These are phyloP conservation scores for Gynochthodes officinalis DNA, from an alignment of 257 asterid genomes.

Conservation along the genomic window DNA sequence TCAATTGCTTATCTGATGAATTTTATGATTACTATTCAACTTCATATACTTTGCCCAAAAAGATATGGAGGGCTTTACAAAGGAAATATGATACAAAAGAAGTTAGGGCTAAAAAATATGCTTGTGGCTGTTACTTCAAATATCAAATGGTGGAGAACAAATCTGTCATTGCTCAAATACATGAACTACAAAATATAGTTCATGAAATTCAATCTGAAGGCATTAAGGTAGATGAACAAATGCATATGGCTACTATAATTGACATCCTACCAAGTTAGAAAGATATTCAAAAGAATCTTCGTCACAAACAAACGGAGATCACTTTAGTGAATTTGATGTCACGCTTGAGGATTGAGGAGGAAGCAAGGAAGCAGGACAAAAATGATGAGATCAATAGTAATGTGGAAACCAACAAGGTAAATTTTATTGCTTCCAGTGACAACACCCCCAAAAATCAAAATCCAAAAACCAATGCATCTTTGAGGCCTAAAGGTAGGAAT, in stretches of 20 bases:
- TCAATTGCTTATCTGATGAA: neutral
- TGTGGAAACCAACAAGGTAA: too few relatives aligned
- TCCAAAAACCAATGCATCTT: neutral
- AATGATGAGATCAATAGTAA: too few relatives aligned
- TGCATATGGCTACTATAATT: neutral
- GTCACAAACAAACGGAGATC: too few relatives aligned
- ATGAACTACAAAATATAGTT: too few relatives aligned
- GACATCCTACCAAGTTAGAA: neutral
- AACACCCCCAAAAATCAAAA: too few relatives aligned
- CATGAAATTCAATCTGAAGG: too few relatives aligned
- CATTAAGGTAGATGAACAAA: conserved; percentile 3
- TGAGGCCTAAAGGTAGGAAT: neutral
- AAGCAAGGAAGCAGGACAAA: neutral
- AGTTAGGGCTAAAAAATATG: too few relatives aligned
- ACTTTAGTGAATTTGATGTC: neutral
- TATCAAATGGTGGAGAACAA: too few relatives aligned
- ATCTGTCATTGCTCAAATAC: too few relatives aligned
- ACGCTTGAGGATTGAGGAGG: neutral
- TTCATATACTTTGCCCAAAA: neutral
- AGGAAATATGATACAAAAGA: neutral
- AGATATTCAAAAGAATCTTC: neutral
- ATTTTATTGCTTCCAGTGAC: too few relatives aligned
- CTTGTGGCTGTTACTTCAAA: too few relatives aligned
- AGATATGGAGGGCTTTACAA: neutral
- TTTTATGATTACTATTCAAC: neutral